These are phyloP conservation scores for Termitomyces sp. DNA, from an alignment of 768 basidiomycete species.

Conservation along the genomic window DNA sequence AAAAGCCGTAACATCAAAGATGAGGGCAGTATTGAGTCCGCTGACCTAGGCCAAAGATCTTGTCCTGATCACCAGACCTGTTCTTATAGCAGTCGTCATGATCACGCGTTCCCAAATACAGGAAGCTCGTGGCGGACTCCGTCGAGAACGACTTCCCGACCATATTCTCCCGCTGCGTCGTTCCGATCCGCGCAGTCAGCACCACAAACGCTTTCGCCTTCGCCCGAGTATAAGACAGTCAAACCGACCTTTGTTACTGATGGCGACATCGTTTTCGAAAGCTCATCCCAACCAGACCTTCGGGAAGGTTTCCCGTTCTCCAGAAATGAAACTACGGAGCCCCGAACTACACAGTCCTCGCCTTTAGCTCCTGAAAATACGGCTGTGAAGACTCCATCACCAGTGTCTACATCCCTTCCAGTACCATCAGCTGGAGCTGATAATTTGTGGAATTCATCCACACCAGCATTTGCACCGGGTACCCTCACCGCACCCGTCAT, in stretches of 20 bases:
- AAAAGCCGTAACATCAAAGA: slow-evolving; percentile 2
- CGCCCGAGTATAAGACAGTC: background rate
- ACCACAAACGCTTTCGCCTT: slow-evolving; percentile 5
- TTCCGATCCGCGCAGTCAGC: slow-evolving; percentile 15
- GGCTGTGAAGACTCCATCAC: background rate
- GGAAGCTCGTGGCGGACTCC: background rate
- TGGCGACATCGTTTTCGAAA: slow-evolving; percentile 11
- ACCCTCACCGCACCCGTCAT: background rate
- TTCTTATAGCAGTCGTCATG: background rate
- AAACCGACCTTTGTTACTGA: slow-evolving; percentile 13
- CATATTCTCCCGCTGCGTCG: slow-evolving; percentile 12
- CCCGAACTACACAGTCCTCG: background rate
- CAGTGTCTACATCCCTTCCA: background rate
- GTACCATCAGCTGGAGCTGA: background rate
- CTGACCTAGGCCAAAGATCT: background rate
- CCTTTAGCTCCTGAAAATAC: background rate
- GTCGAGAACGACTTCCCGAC: slow-evolving; percentile 7
- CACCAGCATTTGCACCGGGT: background rate
- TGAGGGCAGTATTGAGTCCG: background rate
- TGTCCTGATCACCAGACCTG: background rate
- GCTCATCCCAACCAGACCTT: slow-evolving; percentile 12
- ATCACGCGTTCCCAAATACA: background rate
- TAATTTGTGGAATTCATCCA: background rate
- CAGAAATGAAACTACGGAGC: background rate
- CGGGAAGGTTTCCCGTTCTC: slow-evolving; percentile 15